A percentile compares a stretch with the other conserved stretches of the same genome.
These are phyloP conservation scores for Trichoderma brevicompactum DNA, from an alignment of 2,329 filamentous ascomycete genomes.

Conservation along the genomic window DNA sequence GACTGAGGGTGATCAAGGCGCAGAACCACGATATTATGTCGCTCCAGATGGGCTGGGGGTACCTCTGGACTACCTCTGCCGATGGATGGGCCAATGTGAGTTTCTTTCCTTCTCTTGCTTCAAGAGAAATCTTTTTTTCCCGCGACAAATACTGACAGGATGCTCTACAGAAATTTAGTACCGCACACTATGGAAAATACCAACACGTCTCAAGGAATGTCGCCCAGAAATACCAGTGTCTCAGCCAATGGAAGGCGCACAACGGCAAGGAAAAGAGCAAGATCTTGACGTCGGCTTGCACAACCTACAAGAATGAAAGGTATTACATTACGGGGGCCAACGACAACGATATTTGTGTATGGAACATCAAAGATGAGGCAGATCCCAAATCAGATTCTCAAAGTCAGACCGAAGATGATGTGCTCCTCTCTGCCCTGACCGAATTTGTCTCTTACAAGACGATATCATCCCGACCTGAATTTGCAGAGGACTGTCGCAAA, in stretches of 20 bases:
- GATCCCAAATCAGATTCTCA: slow-evolving; percentile 40
- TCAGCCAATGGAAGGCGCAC: slow-evolving; percentile 81
- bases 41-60: slow-evolving; percentile 81
- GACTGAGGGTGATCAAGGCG: slow-evolving; percentile 82
- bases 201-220: slow-evolving; percentile 56
- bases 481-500: slow-evolving; percentile 87
- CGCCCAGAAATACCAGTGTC: slow-evolving; percentile 81
- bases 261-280: slow-evolving; percentile 84
- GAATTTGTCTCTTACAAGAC: slow-evolving; percentile 93
- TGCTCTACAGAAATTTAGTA: slow-evolving; percentile 64
- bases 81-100: slow-evolving; percentile 82
- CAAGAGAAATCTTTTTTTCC: fast-evolving
- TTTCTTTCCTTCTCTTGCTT: slow-evolving; percentile 10
- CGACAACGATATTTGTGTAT: slow-evolving; percentile 85
- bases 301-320: slow-evolving; percentile 70
- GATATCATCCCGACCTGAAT: slow-evolving; percentile 83
- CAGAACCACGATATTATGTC: slow-evolving; percentile 84
- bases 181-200: slow-evolving; percentile 65
- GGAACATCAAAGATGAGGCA: slow-evolving; percentile 66
- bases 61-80: slow-evolving; percentile 86
- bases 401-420: slow-evolving; percentile 50
- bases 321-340: slow-evolving; percentile 95
- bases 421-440: slow-evolving; percentile 71
- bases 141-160: slow-evolving; percentile 24
- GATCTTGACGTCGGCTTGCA: slow-evolving; percentile 81